phyloP scores from a whole-genome alignment of 495 filamentous ascomycete species.

The Cenococcum geophilum region DNA sequence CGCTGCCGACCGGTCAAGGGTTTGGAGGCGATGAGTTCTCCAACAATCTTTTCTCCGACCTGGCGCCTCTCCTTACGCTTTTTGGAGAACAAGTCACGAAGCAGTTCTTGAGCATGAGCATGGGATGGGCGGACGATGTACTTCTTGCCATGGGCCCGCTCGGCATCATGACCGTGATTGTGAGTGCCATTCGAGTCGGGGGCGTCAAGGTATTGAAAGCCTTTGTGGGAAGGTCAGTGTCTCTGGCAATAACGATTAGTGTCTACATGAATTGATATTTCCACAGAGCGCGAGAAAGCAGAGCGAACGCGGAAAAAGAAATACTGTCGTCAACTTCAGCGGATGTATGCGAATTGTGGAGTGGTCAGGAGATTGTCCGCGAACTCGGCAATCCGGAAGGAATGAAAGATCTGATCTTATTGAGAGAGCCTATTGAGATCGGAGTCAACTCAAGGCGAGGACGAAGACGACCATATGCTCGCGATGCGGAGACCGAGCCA shows the following conservation, averaged over 20 bases:
- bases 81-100: constrained; percentile 31
- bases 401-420: too few species aligned
- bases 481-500: neutral
- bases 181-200: constrained; percentile 14
- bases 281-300: too few species aligned
- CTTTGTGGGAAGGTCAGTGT: constrained; percentile 11
- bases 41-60: constrained; percentile 29
- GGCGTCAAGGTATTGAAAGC: constrained; percentile 26
- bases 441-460: neutral
- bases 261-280: too few species aligned
- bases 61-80: constrained; percentile 28
- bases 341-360: constrained; percentile 19
- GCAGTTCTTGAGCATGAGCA: constrained; percentile 27
- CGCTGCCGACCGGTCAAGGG: too few species aligned
- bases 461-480: neutral
- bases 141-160: constrained; percentile 27
- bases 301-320: constrained; percentile 8
- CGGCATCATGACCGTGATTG: constrained; percentile 13
- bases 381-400: constrained; percentile 10
- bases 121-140: constrained; percentile 29
- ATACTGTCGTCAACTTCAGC: constrained; percentile 10
- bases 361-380: constrained; percentile 18
- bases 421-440: constrained; percentile 13
- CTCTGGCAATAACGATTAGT: neutral
- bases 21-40: constrained; percentile 23